These are phyloP conservation scores for Candida multigemmis DNA, from an alignment of 805 yeast species.

Conservation along the genomic window DNA sequence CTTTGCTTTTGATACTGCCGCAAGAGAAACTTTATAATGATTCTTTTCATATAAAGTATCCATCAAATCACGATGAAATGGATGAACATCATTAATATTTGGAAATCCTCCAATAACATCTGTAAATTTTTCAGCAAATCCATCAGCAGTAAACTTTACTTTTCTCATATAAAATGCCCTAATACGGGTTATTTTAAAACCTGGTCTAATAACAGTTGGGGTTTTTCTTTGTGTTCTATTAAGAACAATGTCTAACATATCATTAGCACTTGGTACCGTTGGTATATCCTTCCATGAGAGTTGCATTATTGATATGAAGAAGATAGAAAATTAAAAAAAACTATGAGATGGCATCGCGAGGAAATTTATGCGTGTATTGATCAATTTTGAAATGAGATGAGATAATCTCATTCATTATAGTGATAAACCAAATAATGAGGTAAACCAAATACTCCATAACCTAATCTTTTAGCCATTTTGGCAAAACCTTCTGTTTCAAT, in stretches of 20 bases:
- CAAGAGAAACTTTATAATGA: constrained; percentile 93
- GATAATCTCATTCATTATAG: constrained; percentile 55
- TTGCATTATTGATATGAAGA: constrained; percentile 56
- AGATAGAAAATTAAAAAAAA: too few species aligned
- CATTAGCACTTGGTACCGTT: constrained; percentile 85
- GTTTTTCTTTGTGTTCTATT: constrained; percentile 98
- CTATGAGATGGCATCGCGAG: too few species aligned
- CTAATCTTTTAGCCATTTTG: constrained; percentile 93
- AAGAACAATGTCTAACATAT: constrained; percentile 90
- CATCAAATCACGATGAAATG: constrained; percentile 96
- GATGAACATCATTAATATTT: constrained; percentile 93
- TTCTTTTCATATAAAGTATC: constrained; percentile 97
- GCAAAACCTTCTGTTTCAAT: constrained; percentile 98
- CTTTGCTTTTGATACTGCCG: constrained; percentile 91
- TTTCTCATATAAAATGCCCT: constrained; percentile 97
- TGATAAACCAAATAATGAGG: constrained; percentile 94
- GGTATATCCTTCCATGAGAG: constrained; percentile 98
- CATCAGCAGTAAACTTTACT: constrained; percentile 93
- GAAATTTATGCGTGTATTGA: neutral
- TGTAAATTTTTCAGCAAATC: constrained; percentile 85
- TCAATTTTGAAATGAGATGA: neutral
- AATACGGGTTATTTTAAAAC: constrained; percentile 92
- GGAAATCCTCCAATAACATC: constrained; percentile 88
- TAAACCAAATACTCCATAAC: constrained; percentile 84
- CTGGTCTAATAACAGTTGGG: constrained; percentile 97